Evolutionary conservation across 208 protist species (phyloP).

Genomic region (Leptomonas seymouri): DNA sequence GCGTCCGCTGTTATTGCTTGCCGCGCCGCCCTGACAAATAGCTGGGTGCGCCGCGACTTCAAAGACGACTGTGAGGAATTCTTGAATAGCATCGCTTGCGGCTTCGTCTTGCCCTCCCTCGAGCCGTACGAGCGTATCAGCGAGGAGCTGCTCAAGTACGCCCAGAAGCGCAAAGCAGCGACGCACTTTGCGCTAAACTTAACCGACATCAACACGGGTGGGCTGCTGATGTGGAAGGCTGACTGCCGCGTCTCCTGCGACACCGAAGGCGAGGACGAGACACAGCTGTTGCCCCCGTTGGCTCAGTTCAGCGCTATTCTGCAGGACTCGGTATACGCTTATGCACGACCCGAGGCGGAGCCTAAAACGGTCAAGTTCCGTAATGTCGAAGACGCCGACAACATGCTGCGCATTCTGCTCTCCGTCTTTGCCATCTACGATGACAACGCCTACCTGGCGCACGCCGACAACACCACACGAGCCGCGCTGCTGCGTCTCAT

Average conservation of each 20-base stretch:
- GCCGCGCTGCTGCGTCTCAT: constrained; percentile 69
- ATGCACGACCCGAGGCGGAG: constrained; percentile 70
- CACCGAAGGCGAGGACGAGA: constrained; percentile 60
- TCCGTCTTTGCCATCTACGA: constrained; percentile 87
- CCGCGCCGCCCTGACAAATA: constrained; percentile 75
- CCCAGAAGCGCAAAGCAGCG: constrained; percentile 43
- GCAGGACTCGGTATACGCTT: constrained; percentile 86
- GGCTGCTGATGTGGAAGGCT: constrained; percentile 79
- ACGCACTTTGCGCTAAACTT: constrained; percentile 52
- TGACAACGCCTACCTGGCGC: constrained; percentile 85
- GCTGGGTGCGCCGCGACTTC: constrained; percentile 86
- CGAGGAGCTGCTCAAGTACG: constrained; percentile 60
- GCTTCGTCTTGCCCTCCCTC: constrained; percentile 45
- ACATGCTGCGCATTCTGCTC: constrained; percentile 84
- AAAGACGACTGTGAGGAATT: constrained; percentile 63
- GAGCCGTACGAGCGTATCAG: constrained; percentile 65
- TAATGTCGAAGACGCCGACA: constrained; percentile 79
- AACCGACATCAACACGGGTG: constrained; percentile 57
- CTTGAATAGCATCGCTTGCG: constrained; percentile 66
- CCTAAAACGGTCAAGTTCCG: constrained; percentile 79
- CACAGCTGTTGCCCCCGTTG: constrained; percentile 67
- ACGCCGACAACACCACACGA: constrained; percentile 89
- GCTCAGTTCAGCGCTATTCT: constrained; percentile 74
- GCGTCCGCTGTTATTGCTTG: constrained; percentile 77
- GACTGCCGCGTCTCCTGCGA: constrained; percentile 65